Conservation (phyloP, 2,329 filamentous ascomycete species). For the Cercospora beticola region DNA sequence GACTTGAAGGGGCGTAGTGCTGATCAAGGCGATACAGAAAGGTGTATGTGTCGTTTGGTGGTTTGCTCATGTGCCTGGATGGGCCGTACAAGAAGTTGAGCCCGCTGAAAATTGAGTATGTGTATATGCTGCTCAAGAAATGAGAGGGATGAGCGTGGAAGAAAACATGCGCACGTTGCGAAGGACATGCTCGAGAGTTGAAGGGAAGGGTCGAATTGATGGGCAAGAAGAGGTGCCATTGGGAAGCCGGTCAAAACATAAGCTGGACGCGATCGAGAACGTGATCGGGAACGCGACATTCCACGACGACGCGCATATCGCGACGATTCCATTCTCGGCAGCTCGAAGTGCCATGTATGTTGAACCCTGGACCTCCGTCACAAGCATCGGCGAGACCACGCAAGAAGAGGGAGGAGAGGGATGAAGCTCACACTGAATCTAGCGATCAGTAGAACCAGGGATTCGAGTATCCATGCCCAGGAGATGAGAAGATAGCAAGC, state of each 20-base stretch:
- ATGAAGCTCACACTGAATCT: neutral
- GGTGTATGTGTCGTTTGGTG: constrained; percentile 91
- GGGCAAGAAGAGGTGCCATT: neutral
- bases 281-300: neutral
- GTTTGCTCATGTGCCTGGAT: constrained; percentile 83
- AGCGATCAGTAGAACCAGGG: neutral
- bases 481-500: neutral
- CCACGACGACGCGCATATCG: neutral
- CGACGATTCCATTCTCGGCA: neutral
- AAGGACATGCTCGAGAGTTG: neutral
- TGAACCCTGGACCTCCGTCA: neutral
- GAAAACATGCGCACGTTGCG: neutral
- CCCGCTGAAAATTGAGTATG: constrained; percentile 84
- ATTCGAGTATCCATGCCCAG: neutral
- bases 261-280: neutral
- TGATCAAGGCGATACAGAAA: constrained; percentile 60
- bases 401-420: neutral
- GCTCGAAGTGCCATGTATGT: neutral
- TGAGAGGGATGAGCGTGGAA: constrained; percentile 39
- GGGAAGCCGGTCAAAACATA: neutral
- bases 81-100: constrained; percentile 96
- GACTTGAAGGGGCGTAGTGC: constrained; percentile 11
- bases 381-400: neutral
- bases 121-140: constrained; percentile 94
- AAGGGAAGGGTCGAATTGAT: neutral